phyloP scores from a whole-genome alignment of 2,329 filamentous ascomycete genomes.

The Pseudogymnoascus sp. region DNA sequence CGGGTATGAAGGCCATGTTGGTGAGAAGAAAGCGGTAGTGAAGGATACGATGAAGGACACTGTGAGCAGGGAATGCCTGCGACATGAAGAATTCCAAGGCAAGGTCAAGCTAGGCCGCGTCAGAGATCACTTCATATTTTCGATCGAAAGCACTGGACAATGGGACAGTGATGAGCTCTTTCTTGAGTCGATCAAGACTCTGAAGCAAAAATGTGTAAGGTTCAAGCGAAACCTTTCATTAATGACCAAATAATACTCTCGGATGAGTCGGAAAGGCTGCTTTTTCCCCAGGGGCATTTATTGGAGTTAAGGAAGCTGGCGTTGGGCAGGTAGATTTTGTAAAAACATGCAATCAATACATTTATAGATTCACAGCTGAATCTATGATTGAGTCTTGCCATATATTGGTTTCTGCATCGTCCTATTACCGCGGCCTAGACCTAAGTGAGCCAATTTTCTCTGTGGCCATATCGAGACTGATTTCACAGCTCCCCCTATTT shows the following conservation, averaged over 20 bases:
- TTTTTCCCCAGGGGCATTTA: conserved; percentile 21
- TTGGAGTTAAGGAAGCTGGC: conserved; percentile 26
- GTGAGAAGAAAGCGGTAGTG: conserved; percentile 83
- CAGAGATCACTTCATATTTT: conserved; percentile 96
- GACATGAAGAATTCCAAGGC: conserved; percentile 86
- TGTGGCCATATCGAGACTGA: neutral
- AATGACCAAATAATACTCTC: conserved; percentile 41
- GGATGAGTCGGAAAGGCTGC: neutral
- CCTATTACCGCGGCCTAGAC: neutral
- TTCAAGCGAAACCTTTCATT: conserved; percentile 64
- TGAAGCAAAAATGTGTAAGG: conserved; percentile 76
- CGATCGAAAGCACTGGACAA: conserved; percentile 89
- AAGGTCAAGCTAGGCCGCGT: conserved; percentile 90
- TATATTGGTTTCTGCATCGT: neutral
- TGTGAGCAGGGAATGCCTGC: conserved; percentile 84
- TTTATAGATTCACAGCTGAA: neutral
- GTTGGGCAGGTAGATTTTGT: conserved; percentile 19
- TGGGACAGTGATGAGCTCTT: conserved; percentile 92
- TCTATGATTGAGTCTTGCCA: neutral
- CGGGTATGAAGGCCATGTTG: conserved; percentile 66
- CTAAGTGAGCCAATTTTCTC: neutral
- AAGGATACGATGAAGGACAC: conserved; percentile 86
- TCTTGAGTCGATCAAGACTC: conserved; percentile 74
- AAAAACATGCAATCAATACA: conserved; percentile 12
- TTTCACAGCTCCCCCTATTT: neutral